phyloP scores from a whole-genome alignment of 139 green algal genomes.

The Chlorella vulgaris region DNA sequence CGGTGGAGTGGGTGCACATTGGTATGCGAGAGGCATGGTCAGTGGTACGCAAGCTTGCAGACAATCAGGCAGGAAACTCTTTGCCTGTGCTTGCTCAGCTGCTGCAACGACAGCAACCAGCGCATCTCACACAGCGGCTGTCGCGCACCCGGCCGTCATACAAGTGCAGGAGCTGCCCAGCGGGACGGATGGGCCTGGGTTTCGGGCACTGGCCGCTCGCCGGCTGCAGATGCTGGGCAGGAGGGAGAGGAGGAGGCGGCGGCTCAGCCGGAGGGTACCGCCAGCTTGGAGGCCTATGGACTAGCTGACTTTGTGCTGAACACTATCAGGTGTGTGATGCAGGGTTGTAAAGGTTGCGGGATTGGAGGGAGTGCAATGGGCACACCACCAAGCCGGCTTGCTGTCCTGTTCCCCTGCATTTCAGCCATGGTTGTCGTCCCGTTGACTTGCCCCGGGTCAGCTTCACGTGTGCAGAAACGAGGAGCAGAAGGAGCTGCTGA shows the following conservation, averaged over 20 bases:
- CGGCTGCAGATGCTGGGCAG: neutral
- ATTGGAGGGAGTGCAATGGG: neutral
- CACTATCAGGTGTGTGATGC: conserved; percentile 24
- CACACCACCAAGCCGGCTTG: neutral
- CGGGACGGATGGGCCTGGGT: conserved; percentile 44
- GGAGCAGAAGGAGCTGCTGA: neutral
- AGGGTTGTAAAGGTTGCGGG: neutral
- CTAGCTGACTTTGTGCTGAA: conserved; percentile 45
- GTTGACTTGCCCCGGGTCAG: no score
- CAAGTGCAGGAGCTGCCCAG: neutral
- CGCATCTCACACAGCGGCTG: no score
- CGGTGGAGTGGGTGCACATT: no score
- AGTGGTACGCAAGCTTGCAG: no score
- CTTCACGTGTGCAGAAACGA: conserved; percentile 4
- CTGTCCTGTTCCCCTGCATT: no score
- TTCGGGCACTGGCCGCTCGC: neutral
- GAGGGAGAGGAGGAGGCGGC: no score
- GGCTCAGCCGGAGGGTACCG: neutral
- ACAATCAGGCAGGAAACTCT: no score
- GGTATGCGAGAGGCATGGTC: no score
- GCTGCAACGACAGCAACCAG: no score
- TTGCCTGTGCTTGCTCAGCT: no score
- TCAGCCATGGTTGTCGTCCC: no score
- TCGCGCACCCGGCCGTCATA: no score
- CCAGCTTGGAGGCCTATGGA: conserved; percentile 38